Evolutionary conservation across 2,329 filamentous ascomycete genomes (phyloP).

Genomic region (Sordariomycetes sp.): DNA sequence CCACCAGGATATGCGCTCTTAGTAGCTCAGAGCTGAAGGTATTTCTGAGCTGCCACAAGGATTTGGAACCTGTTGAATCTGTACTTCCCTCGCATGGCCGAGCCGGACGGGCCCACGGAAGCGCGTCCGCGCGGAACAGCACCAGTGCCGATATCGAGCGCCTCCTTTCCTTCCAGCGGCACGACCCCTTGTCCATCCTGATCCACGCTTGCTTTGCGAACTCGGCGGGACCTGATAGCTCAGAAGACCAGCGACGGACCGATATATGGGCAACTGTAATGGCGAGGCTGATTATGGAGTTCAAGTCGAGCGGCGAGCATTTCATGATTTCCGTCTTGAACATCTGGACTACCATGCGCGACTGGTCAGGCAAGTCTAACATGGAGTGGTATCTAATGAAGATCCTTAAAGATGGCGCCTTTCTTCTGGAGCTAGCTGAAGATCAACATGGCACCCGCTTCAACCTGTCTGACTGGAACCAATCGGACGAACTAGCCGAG

Average conservation of each 20-base stretch:
- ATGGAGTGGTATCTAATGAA: constrained; percentile 95
- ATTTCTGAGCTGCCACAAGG: constrained; percentile 69
- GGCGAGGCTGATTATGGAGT: constrained; percentile 71
- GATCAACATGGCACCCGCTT: constrained; percentile 65
- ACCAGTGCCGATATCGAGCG: constrained; percentile 64
- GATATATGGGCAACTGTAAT: constrained; percentile 85
- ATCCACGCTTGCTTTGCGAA: constrained; percentile 87
- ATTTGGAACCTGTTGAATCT: constrained; percentile 73
- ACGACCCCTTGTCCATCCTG: constrained; percentile 75
- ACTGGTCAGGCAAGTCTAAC: constrained; percentile 83
- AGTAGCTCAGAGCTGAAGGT: constrained; percentile 67
- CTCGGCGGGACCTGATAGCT: constrained; percentile 70
- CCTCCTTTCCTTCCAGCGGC: constrained; percentile 79
- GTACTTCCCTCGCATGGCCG: constrained; percentile 62
- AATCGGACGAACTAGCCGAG: constrained; percentile 71
- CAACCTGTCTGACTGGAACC: constrained; percentile 63
- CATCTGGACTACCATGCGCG: constrained; percentile 75
- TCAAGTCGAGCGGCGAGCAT: constrained; percentile 67
- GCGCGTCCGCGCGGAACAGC: constrained; percentile 33
- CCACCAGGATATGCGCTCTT: constrained; percentile 69
- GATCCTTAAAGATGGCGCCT: constrained; percentile 85
- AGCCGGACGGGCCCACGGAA: constrained; percentile 32
- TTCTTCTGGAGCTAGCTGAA: constrained; percentile 77
- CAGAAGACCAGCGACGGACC: constrained; percentile 69
- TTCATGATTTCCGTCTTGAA: constrained; percentile 80